Percentiles rank a stretch among this genome's conserved stretches.
Conservation (phyloP, 2,329 filamentous ascomycete species). For the Ceratocystis harringtonii region DNA sequence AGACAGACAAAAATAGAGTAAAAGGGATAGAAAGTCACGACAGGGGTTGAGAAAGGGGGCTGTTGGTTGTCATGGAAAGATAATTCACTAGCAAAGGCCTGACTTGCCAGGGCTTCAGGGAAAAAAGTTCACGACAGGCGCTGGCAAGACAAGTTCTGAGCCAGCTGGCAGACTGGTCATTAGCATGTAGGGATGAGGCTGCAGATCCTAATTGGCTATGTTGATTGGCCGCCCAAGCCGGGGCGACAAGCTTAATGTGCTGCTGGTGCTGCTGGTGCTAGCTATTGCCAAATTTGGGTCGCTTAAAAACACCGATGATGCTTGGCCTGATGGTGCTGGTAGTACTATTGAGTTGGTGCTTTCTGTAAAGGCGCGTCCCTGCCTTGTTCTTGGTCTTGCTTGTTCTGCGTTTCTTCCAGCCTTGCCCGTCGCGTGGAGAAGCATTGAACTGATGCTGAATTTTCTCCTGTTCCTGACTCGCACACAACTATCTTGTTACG, state of each 20-base stretch:
- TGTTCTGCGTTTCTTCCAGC: neutral
- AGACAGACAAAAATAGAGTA: neutral
- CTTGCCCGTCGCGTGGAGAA: neutral
- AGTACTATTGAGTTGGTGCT: neutral
- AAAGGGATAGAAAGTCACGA: neutral
- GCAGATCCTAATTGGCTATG: neutral
- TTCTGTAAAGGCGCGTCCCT: neutral
- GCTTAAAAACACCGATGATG: neutral
- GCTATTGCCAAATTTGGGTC: neutral
- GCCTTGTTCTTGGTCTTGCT: neutral
- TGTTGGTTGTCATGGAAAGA: constrained; percentile 8
- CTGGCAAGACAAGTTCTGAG: neutral
- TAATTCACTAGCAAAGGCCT: neutral
- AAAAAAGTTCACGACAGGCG: neutral
- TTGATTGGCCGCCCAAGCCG: neutral
- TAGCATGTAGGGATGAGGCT: neutral
- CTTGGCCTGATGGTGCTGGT: neutral
- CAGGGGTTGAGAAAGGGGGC: neutral
- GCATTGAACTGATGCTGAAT: neutral
- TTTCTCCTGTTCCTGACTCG: neutral
- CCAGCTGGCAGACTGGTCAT: neutral
- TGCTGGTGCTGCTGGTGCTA: neutral
- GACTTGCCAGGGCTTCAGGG: neutral
- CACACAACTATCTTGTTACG: neutral
- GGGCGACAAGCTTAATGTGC: neutral